phyloP scores from a whole-genome alignment of 2,329 filamentous ascomycete species.

The Paecilomyces sp. region DNA sequence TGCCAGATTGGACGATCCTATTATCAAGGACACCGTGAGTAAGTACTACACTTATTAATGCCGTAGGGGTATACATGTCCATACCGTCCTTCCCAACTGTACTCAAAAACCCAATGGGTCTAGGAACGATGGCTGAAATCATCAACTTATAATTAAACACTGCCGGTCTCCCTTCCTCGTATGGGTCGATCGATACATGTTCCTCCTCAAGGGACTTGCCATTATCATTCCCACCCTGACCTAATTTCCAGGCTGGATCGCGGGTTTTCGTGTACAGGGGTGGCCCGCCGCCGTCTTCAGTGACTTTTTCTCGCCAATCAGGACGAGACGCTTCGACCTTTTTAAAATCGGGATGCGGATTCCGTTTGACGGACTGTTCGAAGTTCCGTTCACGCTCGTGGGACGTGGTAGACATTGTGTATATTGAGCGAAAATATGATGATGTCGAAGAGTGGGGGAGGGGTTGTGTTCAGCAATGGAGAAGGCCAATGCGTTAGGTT shows the following conservation, averaged over 20 bases:
- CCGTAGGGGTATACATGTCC: conserved; percentile 30
- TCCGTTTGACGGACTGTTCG: background rate
- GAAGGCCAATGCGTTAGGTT: too few relatives aligned
- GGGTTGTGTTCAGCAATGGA: background rate
- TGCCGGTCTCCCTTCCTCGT: conserved; percentile 60
- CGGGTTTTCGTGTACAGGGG: conserved; percentile 34
- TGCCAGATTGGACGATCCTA: conserved; percentile 58
- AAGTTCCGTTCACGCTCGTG: background rate
- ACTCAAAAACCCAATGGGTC: conserved; percentile 65
- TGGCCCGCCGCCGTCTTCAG: conserved; percentile 14
- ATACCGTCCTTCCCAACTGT: conserved; percentile 56
- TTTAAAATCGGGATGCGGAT: background rate
- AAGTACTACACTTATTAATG: background rate
- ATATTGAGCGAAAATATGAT: background rate
- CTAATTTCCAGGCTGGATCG: conserved; percentile 35
- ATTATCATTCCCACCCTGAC: conserved; percentile 36
- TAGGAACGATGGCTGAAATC: conserved; percentile 76
- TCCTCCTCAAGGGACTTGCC: conserved; percentile 44
- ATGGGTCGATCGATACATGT: conserved; percentile 76
- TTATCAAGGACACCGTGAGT: background rate
- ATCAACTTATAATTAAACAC: conserved; percentile 85
- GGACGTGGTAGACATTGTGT: background rate
- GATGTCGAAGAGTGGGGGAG: background rate
- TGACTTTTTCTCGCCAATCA: background rate
- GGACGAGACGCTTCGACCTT: background rate